A percentile compares a stretch with the other conserved stretches of the same genome.
phyloP scores from a whole-genome alignment of 2,329 filamentous ascomycete species.

The Blastomyces parvus region DNA sequence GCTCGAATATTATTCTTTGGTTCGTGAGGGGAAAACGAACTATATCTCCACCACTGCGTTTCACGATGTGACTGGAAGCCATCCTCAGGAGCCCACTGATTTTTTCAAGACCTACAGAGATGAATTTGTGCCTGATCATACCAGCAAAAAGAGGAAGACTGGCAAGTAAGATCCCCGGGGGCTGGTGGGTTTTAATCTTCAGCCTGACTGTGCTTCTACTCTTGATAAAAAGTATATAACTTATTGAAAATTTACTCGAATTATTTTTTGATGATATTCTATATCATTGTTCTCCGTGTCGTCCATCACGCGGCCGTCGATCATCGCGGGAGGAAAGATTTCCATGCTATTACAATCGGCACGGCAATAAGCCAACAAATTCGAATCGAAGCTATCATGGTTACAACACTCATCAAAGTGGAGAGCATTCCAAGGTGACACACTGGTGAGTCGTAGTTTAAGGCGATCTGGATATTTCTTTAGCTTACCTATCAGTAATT shows the following conservation, averaged over 20 bases:
- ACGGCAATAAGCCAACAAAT: background rate
- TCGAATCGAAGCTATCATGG: background rate
- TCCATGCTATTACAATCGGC: too few relatives aligned
- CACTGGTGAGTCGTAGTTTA: background rate
- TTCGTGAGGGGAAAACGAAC: conserved; percentile 46
- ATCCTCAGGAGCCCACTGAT: conserved; percentile 40
- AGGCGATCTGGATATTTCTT: background rate
- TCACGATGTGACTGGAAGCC: conserved; percentile 40
- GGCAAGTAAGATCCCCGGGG: background rate
- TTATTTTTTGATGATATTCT: background rate
- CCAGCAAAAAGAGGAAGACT: conserved; percentile 26
- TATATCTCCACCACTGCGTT: conserved; percentile 45
- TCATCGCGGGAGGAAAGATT: too few relatives aligned
- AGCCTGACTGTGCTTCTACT: background rate
- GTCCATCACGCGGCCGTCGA: background rate
- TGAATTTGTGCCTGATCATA: conserved; percentile 28
- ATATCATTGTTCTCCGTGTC: background rate
- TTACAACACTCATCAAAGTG: background rate
- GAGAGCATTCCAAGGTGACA: background rate
- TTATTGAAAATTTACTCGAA: background rate
- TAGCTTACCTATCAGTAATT: background rate
- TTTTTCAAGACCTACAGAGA: conserved; percentile 42
- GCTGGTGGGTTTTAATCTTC: background rate
- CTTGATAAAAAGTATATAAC: background rate
- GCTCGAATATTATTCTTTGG: conserved; percentile 45